A percentile compares a stretch with the other conserved stretches of the same genome.
phyloP scores from a whole-genome alignment of 176 grass and related monocot species.

The Triticum turgidum region DNA sequence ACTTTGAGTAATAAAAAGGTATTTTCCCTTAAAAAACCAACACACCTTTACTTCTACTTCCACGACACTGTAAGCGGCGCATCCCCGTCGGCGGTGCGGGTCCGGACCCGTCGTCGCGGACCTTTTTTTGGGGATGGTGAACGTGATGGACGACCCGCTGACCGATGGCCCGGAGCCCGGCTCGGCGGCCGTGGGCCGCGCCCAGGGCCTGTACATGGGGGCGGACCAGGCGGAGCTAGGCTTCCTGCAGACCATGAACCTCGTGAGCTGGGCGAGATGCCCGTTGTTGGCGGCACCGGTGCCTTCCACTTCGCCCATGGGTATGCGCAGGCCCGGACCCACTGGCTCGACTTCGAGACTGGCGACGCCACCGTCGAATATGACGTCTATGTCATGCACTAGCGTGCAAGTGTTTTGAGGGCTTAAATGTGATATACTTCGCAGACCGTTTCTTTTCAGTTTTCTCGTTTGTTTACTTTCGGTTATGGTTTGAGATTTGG shows the following conservation, averaged over 20 bases:
- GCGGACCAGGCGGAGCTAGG: conserved; percentile 32
- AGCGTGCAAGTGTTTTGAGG: background rate
- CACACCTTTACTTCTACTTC: conserved; percentile 72
- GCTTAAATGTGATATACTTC: background rate
- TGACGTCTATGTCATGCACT: conserved; percentile 57
- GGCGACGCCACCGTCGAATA: conserved; percentile 67
- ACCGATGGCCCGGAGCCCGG: conserved; percentile 43
- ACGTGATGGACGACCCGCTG: conserved; percentile 57
- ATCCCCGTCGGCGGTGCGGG: conserved; percentile 34
- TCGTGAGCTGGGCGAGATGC: conserved; percentile 50
- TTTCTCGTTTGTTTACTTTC: background rate
- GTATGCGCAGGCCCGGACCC: conserved; percentile 44
- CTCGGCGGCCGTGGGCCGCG: conserved; percentile 39
- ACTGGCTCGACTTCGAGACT: conserved; percentile 34
- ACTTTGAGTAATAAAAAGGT: too few relatives aligned
- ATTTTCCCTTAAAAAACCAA: background rate
- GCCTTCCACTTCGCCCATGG: conserved; percentile 61
- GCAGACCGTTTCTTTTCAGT: background rate
- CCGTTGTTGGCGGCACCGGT: conserved; percentile 57
- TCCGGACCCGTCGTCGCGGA: background rate
- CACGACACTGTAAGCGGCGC: conserved; percentile 66
- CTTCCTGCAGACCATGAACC: conserved; percentile 69
- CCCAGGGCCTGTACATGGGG: conserved; percentile 58
- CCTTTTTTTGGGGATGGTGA: conserved; percentile 40
- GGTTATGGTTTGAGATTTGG: background rate